Percentiles rank a stretch among this genome's conserved stretches.
These are phyloP conservation scores for Ophiostoma perfectum DNA, from an alignment of 2,329 filamentous ascomycete species.

Conservation along the genomic window DNA sequence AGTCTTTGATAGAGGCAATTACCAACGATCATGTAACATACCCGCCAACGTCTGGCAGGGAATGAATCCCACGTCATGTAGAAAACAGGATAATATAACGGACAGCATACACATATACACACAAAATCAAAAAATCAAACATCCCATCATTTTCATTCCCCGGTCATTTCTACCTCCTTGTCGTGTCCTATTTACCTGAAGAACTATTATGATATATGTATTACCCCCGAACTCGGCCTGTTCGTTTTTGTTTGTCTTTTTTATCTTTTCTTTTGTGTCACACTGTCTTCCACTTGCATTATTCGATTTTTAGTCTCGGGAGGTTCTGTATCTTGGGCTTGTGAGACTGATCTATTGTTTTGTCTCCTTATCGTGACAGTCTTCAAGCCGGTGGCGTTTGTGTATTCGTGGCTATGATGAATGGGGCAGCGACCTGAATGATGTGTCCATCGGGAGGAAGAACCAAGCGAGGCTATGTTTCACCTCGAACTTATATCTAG, in stretches of 20 bases:
- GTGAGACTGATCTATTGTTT: neutral
- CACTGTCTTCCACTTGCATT: neutral
- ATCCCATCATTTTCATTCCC: neutral
- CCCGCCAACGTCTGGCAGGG: conserved; percentile 24
- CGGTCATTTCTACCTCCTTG: neutral
- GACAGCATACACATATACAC: conserved; percentile 27
- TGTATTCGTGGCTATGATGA: neutral
- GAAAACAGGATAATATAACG: conserved; percentile 29
- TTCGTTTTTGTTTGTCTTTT: neutral
- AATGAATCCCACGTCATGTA: conserved; percentile 29
- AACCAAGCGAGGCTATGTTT: neutral
- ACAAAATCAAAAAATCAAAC: conserved; percentile 18
- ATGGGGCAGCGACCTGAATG: neutral
- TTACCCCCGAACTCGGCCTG: neutral
- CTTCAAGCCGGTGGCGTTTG: neutral
- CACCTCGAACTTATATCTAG: too few species aligned
- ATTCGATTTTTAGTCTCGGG: neutral
- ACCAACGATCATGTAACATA: conserved; percentile 29
- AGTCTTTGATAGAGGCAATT: conserved; percentile 24
- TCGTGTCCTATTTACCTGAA: neutral
- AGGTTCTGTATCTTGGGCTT: neutral
- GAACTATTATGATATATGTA: conserved; percentile 8
- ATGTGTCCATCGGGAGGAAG: too few species aligned
- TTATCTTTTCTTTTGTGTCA: neutral
- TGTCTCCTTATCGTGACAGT: neutral